A percentile compares a stretch with the other conserved stretches of the same genome.
Evolutionary conservation across 192 early-diverging fungal species (phyloP).

Genomic region (Rhizophagus prolifer): DNA sequence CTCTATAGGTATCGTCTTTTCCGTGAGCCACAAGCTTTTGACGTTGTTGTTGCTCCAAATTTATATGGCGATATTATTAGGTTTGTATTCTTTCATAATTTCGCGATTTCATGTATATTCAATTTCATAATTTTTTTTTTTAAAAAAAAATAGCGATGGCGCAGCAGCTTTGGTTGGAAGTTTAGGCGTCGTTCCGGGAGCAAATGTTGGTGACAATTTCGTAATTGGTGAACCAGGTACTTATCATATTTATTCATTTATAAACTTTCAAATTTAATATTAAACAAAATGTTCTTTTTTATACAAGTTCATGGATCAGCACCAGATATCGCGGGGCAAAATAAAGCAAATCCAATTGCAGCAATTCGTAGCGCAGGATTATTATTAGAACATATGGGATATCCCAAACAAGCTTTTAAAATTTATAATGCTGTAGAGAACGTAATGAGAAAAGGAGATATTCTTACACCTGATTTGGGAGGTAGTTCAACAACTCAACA

Average conservation of each 20-base stretch:
- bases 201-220: constrained; percentile 95
- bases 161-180: constrained; percentile 95
- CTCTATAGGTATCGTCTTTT: constrained; percentile 80
- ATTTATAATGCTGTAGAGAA: constrained; percentile 87
- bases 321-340: constrained; percentile 96
- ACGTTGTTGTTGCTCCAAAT: constrained; percentile 97
- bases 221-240: constrained; percentile 88
- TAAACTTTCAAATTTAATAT: not conserved
- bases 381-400: constrained; percentile 85
- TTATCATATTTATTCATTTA: not conserved
- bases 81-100: not conserved
- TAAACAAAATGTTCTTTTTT: not conserved
- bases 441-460: constrained; percentile 60
- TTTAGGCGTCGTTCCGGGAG: constrained; percentile 92
- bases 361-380: constrained; percentile 92
- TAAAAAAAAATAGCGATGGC: constrained; percentile 65
- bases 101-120: not conserved
- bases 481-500: constrained; percentile 79
- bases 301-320: constrained; percentile 92
- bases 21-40: constrained; percentile 93
- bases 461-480: constrained; percentile 87
- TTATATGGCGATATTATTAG: constrained; percentile 97
- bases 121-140: not conserved
- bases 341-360: constrained; percentile 96
- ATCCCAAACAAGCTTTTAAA: constrained; percentile 64